A percentile compares a stretch with the other conserved stretches of the same genome.
phyloP scores from a whole-genome alignment of 805 yeast genomes.

The Saccharomyces mikatae region DNA sequence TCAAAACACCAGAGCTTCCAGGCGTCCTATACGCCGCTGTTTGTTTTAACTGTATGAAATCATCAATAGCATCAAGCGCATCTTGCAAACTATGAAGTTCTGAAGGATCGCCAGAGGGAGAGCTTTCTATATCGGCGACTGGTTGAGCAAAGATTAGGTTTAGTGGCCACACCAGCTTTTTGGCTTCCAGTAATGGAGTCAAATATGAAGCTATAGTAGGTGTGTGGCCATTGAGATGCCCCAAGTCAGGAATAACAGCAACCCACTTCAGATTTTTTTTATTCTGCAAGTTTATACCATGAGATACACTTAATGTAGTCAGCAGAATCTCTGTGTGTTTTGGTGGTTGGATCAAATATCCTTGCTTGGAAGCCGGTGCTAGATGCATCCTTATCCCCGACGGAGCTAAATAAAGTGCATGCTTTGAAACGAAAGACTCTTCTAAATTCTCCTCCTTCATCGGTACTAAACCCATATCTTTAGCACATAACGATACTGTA shows the following conservation, averaged over 20 bases:
- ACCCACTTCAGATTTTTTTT: constrained; percentile 45
- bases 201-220: constrained; percentile 53
- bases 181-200: constrained; percentile 41
- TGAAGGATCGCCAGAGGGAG: constrained; percentile 5
- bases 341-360: constrained; percentile 36
- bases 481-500: constrained; percentile 30
- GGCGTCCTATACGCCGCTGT: constrained; percentile 35
- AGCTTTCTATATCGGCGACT: constrained; percentile 8
- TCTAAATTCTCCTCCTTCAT: constrained; percentile 23
- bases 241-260: constrained; percentile 57
- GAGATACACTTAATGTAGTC: constrained; percentile 33
- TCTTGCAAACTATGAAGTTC: constrained; percentile 19
- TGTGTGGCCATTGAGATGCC: constrained; percentile 61
- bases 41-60: constrained; percentile 33
- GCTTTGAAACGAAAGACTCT: constrained; percentile 21
- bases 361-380: constrained; percentile 27
- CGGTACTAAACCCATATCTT: constrained; percentile 28
- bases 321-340: constrained; percentile 33
- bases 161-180: constrained; percentile 66
- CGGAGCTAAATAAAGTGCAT: constrained; percentile 45
- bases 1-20: constrained; percentile 17
- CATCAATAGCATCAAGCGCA: constrained; percentile 33
- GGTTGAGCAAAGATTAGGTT: constrained; percentile 55
- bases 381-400: constrained; percentile 46
- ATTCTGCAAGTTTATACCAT: constrained; percentile 26